Evolutionary conservation across 1,284 basidiomycete genomes (phyloP).

Genomic region (Mycosarcoma maydis): DNA sequence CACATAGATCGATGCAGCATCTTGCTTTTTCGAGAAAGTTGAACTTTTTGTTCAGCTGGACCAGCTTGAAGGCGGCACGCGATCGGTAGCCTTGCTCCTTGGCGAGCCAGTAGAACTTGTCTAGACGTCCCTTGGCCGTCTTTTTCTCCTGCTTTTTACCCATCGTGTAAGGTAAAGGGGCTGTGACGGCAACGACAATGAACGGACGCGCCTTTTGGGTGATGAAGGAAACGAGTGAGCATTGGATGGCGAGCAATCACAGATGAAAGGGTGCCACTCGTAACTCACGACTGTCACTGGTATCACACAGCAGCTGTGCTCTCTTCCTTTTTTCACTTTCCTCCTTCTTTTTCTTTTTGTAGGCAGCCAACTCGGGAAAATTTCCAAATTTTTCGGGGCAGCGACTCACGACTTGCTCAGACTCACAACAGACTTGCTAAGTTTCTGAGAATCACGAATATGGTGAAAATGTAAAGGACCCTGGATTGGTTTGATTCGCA

Average conservation of each 20-base stretch:
- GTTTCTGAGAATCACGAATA: background rate
- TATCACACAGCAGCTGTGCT: no score
- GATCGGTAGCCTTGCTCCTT: slow-evolving; percentile 97
- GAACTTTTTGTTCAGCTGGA: slow-evolving; percentile 98
- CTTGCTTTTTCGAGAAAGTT: slow-evolving; percentile 86
- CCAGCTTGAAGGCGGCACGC: slow-evolving; percentile 99
- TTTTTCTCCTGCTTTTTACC: slow-evolving; percentile 65
- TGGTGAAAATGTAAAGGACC: slow-evolving; percentile 5
- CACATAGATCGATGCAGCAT: slow-evolving; percentile 98
- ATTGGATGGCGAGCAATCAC: slow-evolving; percentile 5
- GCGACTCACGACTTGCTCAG: background rate
- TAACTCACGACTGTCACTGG: no score
- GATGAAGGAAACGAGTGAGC: background rate
- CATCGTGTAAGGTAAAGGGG: slow-evolving; percentile 28
- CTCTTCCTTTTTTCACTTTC: background rate
- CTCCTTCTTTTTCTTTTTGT: background rate
- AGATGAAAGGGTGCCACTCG: slow-evolving; percentile 4
- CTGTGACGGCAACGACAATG: background rate
- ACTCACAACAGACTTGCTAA: no score
- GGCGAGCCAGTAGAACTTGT: slow-evolving; percentile 69
- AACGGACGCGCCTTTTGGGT: slow-evolving; percentile 2
- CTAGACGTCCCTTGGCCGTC: slow-evolving; percentile 66
- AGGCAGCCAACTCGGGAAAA: no score
- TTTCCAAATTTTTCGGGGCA: slow-evolving; percentile 15
- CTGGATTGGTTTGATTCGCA: slow-evolving; percentile 8